These are phyloP conservation scores for Scalesia atractyloides DNA, from an alignment of 129 eudicot genomes.

Conservation along the genomic window DNA sequence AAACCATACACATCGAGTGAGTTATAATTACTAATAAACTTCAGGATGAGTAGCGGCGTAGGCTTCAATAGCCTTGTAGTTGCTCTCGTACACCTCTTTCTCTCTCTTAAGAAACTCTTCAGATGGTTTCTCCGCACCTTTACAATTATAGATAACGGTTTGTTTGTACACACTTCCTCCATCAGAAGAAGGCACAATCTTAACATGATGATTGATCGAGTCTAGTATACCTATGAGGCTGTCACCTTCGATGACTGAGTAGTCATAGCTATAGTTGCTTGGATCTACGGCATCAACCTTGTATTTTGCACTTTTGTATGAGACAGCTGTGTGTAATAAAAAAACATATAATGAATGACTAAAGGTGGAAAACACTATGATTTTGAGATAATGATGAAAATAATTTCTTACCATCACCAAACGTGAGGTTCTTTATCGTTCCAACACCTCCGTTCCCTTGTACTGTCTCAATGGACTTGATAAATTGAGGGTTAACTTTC, in stretches of 20 bases:
- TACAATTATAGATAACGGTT: not conserved
- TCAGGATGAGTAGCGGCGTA: constrained; percentile 7
- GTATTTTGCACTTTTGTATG: constrained; percentile 3
- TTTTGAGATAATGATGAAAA: too few relatives aligned
- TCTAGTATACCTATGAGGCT: constrained; percentile 19
- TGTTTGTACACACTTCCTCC: constrained; percentile 23
- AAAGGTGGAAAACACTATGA: not conserved
- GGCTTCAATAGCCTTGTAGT: constrained; percentile 6
- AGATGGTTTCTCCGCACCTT: constrained; percentile 13
- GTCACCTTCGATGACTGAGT: constrained; percentile 10
- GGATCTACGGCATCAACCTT: constrained; percentile 6
- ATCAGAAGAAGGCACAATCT: constrained; percentile 12
- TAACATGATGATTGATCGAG: constrained; percentile 13
- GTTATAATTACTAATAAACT: not conserved
- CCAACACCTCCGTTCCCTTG: constrained; percentile 1
- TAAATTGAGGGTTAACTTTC: not conserved
- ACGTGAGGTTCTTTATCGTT: not conserved
- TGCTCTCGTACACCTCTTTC: constrained; percentile 8
- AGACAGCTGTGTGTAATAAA: not conserved
- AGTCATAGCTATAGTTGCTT: constrained; percentile 9
- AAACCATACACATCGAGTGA: not conserved
- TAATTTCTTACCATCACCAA: constrained; percentile 9
- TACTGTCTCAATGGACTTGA: constrained; percentile 4
- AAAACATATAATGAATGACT: not conserved
- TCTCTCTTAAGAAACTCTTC: constrained; percentile 8